phyloP scores from a whole-genome alignment of 345 rosid genomes.

The Carallia pectinifolia region DNA sequence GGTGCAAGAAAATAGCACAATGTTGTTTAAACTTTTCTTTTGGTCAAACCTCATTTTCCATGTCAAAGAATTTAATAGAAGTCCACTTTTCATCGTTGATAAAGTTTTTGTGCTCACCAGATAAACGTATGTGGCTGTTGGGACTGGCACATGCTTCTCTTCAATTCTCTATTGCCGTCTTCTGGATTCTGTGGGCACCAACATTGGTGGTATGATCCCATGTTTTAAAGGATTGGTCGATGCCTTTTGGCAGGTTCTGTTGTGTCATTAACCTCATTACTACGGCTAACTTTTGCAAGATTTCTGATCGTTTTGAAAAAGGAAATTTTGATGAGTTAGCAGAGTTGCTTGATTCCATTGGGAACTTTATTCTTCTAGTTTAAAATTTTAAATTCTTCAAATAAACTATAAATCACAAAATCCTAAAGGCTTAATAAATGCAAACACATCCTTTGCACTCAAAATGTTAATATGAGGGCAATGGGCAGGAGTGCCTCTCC shows the following conservation, averaged over 20 bases:
- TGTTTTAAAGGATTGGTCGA: not conserved
- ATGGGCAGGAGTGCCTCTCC: too few relatives aligned
- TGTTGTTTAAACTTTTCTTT: not conserved
- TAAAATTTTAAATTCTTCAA: too few relatives aligned
- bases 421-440: too few relatives aligned
- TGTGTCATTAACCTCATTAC: not conserved
- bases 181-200: slow-evolving; percentile 98
- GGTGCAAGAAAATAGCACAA: not conserved
- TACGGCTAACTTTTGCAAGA: too few relatives aligned
- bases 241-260: slow-evolving; percentile 13
- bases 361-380: too few relatives aligned
- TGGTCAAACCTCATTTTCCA: not conserved
- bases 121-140: slow-evolving; percentile 77
- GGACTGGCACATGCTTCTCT: slow-evolving; percentile 81
- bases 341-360: too few relatives aligned
- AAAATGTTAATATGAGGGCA: too few relatives aligned
- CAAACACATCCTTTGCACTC: too few relatives aligned
- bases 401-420: too few relatives aligned
- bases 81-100: not conserved
- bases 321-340: too few relatives aligned
- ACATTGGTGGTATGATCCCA: slow-evolving; percentile 68
- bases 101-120: slow-evolving; percentile 36
- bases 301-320: too few relatives aligned
- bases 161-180: slow-evolving; percentile 68
- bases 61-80: not conserved